Evolutionary conservation across 768 basidiomycete species (phyloP), one percentile per base, ranked within the genome.

Genomic region (Amanita inopinata): DNA sequence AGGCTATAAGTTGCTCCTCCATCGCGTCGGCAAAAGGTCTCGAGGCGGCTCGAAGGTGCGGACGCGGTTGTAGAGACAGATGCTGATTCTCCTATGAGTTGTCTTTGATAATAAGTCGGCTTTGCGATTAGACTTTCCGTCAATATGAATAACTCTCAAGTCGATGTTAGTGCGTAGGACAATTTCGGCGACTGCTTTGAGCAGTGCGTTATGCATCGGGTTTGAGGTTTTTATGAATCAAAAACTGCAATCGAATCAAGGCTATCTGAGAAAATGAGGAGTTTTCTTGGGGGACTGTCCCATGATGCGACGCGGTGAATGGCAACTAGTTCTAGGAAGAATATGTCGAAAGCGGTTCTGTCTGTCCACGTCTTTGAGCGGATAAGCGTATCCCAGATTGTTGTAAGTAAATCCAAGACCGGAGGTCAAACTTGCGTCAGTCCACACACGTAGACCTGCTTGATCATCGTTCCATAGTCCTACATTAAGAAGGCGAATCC

Each of bases 291-390:
- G 3, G 53, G 55, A 9, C 40, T 30, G 1, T 32, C 4, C 3
- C 46, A 39, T 3, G 44, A 18, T 1, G 52, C 48, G 14, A 42
- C 38, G 25, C 53, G 44, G n/a, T 42, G 46, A 39, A 57, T 53
- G 0, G 49, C 55, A 11, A 54, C 18, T 6, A 56, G 36, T 35
- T 58, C 49, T 0, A 55, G 49, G 45, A 55, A 57, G 33, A 58
- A 54, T 19, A 59, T 58, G 34, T 56, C 55, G 17, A 52, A 39
- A 2, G 17, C 28, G 14, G 27, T 27, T 14, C 27, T 12, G 7
- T 19, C 5, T 15, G 28, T 19, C 5, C 22, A 17, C 0, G 39
- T 35, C 14, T 37, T n/a, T 36, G 8, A 55, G 18, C 11, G 40
- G 38, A 30, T 55, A 56, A 17, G 33, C 18, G 28, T 48, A 56